Percentiles rank a stretch among this genome's conserved stretches.
Evolutionary conservation across 1,284 basidiomycete species (phyloP).

Genomic region (Ganoderma lingzhi): DNA sequence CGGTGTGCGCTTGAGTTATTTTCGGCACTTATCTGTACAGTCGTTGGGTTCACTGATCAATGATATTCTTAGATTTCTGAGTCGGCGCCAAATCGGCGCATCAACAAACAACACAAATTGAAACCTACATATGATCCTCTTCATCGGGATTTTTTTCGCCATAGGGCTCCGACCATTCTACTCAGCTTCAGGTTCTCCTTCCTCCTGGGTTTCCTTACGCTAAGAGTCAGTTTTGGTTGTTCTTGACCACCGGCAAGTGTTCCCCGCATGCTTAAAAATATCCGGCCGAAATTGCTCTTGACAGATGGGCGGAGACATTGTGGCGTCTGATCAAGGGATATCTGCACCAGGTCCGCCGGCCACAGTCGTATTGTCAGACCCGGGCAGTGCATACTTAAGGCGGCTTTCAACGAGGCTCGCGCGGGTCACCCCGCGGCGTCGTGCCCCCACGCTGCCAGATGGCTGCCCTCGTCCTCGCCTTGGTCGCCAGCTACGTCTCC

Average conservation of each 20-base stretch:
- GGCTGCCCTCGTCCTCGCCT: background rate
- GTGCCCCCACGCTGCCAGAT: background rate
- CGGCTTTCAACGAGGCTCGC: background rate
- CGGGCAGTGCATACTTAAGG: constrained; percentile 6
- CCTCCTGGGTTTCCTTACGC: background rate
- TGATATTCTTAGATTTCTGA: background rate
- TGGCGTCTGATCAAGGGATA: constrained; percentile 2
- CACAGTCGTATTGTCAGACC: background rate
- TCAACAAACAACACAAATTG: background rate
- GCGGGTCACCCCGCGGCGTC: background rate
- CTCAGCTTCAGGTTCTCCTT: background rate
- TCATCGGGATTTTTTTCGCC: background rate
- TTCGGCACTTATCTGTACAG: background rate
- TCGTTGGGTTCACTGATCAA: background rate
- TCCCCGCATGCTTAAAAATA: background rate
- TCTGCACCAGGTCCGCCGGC: background rate
- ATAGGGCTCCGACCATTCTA: background rate
- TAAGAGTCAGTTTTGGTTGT: background rate
- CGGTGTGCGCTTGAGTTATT: background rate
- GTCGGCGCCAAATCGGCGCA: background rate
- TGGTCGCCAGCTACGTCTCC: constrained; percentile 12
- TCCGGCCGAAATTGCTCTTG: background rate
- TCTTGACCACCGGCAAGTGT: background rate
- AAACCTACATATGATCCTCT: background rate
- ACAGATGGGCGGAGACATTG: background rate